Conservation (phyloP, 768 basidiomycete genomes). For the Collybia sp. region DNA sequence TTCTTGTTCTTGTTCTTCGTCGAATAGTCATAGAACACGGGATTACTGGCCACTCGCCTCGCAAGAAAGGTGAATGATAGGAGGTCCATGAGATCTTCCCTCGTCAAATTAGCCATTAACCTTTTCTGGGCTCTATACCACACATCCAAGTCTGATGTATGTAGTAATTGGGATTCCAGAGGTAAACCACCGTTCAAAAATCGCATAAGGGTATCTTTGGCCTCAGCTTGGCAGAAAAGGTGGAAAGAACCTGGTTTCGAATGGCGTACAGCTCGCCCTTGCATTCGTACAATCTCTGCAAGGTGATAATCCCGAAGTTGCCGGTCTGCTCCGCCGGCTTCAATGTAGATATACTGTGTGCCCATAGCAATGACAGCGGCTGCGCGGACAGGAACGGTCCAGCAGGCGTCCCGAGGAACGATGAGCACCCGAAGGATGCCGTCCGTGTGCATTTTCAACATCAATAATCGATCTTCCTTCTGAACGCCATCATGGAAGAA, state of each 20-base stretch:
- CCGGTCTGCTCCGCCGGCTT: slow-evolving; percentile 46
- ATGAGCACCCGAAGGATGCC: slow-evolving; percentile 79
- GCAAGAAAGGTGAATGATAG: slow-evolving; percentile 82
- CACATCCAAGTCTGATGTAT: slow-evolving; percentile 37
- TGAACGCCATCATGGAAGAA: slow-evolving; percentile 76
- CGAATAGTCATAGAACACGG: slow-evolving; percentile 73
- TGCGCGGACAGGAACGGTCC: slow-evolving; percentile 85
- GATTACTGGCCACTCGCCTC: slow-evolving; percentile 69
- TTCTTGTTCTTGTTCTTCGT: slow-evolving; percentile 42
- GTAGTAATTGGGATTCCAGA: slow-evolving; percentile 75
- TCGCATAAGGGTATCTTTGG: slow-evolving; percentile 72
- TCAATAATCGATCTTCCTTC: slow-evolving; percentile 61
- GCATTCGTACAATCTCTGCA: slow-evolving; percentile 87
- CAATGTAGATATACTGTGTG: slow-evolving; percentile 72
- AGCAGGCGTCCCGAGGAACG: slow-evolving; percentile 79
- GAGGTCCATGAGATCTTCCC: slow-evolving; percentile 69
- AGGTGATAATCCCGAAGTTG: slow-evolving; percentile 78
- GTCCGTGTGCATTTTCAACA: slow-evolving; percentile 78
- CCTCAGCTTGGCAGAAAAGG: slow-evolving; percentile 87
- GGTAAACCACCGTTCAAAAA: slow-evolving; percentile 89
- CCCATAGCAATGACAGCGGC: slow-evolving; percentile 86
- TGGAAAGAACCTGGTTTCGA: slow-evolving; percentile 62
- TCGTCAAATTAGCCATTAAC: slow-evolving; percentile 36
- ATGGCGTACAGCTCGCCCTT: slow-evolving; percentile 75
- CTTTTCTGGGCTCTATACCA: slow-evolving; percentile 42